Evolutionary conservation across 1,284 basidiomycete genomes (phyloP).

Genomic region (Ustanciosporium gigantosporum): DNA sequence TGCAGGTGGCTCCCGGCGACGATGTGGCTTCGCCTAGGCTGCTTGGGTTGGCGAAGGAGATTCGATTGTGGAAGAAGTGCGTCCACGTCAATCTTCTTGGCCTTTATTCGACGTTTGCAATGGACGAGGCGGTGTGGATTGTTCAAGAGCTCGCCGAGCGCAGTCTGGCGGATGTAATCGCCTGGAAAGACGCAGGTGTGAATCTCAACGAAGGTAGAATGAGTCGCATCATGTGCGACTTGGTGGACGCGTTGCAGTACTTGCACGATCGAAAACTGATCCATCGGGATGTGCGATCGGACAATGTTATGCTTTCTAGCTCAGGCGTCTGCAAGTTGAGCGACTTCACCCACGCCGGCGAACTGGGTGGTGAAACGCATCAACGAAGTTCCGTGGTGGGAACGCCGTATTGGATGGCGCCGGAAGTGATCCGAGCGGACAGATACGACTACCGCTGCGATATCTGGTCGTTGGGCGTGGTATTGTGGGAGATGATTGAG

Average conservation of each 20-base stretch:
- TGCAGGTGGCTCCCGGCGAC: constrained; percentile 12
- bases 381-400: constrained; percentile 42
- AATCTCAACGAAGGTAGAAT: constrained; percentile 36
- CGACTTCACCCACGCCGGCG: constrained; percentile 49
- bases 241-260: constrained; percentile 38
- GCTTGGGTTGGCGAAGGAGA: constrained; percentile 34
- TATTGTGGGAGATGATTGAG: constrained; percentile 53
- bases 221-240: constrained; percentile 42
- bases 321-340: constrained; percentile 44
- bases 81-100: constrained; percentile 39
- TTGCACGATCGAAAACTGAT: constrained; percentile 35
- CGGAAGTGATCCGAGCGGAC: constrained; percentile 50
- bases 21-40: constrained; percentile 32
- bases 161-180: constrained; percentile 46
- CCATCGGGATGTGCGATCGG: constrained; percentile 48
- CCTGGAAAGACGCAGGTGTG: constrained; percentile 25
- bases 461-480: constrained; percentile 49
- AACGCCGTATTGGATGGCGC: constrained; percentile 56
- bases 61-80: constrained; percentile 38
- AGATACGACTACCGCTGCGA: constrained; percentile 44
- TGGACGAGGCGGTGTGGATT: constrained; percentile 40
- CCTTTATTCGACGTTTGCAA: constrained; percentile 34
- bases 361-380: constrained; percentile 14
- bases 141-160: constrained; percentile 47
- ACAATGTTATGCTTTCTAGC: constrained; percentile 46